Conservation (phyloP, 192 early-diverging fungal species). For the Coemansia sp. region DNA sequence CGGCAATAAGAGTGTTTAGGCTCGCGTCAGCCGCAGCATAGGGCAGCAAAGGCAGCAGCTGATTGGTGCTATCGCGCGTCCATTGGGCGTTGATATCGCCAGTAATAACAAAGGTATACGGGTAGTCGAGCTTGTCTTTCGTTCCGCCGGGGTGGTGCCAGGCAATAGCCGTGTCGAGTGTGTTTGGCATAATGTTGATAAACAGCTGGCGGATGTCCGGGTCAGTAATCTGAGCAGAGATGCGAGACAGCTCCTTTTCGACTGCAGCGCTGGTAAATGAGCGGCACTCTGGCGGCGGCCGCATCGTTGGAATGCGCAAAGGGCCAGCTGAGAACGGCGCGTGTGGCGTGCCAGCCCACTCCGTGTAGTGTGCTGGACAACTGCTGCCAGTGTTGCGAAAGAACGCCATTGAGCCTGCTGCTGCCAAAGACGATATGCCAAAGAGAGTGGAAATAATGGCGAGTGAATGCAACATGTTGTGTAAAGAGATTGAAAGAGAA, state of each 20-base stretch:
- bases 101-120: conserved; percentile 68
- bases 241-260: conserved; percentile 40
- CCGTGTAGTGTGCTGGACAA: conserved; percentile 37
- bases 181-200: conserved; percentile 66
- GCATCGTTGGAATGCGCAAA: conserved; percentile 39
- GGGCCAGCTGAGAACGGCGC: conserved; percentile 27
- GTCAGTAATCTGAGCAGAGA: conserved; percentile 42
- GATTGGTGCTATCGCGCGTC: conserved; percentile 71
- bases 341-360: conserved; percentile 31
- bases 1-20: conserved; percentile 51
- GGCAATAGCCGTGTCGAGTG: conserved; percentile 66
- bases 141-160: conserved; percentile 40
- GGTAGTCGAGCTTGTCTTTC: conserved; percentile 12
- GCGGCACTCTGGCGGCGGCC: conserved; percentile 51
- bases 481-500: too few relatives aligned
- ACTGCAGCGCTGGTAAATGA: conserved; percentile 56
- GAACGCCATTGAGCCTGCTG: not conserved
- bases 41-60: conserved; percentile 59
- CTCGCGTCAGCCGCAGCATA: conserved; percentile 35
- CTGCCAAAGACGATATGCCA: not conserved
- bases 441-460: not conserved
- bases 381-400: conserved; percentile 38
- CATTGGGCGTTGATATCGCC: conserved; percentile 76
- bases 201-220: conserved; percentile 59
- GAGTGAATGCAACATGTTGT: not conserved